phyloP scores from a whole-genome alignment of 352 stramenopile genomes.

The Plasmopara viticola region DNA sequence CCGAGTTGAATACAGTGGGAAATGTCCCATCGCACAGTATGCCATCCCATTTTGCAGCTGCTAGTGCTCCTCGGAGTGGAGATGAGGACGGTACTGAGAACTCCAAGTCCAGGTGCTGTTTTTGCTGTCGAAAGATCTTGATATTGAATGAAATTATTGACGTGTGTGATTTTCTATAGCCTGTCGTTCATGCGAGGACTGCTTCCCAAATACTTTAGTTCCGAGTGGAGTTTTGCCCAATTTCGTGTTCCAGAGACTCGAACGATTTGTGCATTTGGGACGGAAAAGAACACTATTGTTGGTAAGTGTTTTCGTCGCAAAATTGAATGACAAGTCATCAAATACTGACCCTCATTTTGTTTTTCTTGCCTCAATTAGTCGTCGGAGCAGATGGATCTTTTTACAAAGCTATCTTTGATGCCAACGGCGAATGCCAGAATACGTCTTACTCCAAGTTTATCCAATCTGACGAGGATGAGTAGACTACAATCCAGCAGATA shows the following conservation, averaged over 20 bases:
- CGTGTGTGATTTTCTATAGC: conserved; percentile 18
- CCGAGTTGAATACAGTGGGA: conserved; percentile 48
- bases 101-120: conserved; percentile 73
- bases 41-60: conserved; percentile 35
- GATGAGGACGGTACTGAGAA: conserved; percentile 84
- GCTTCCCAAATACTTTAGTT: conserved; percentile 91
- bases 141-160: neutral
- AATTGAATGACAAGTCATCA: neutral
- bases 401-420: conserved; percentile 86
- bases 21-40: conserved; percentile 37
- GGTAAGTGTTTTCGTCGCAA: conserved; percentile 32
- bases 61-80: conserved; percentile 38
- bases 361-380: conserved; percentile 36
- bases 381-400: conserved; percentile 83
- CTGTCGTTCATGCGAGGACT: conserved; percentile 88
- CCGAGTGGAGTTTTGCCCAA: conserved; percentile 92
- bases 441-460: conserved; percentile 89
- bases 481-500: conserved; percentile 17
- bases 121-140: neutral
- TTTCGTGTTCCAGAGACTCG: conserved; percentile 87
- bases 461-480: conserved; percentile 85
- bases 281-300: conserved; percentile 90
- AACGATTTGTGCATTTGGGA: conserved; percentile 90
- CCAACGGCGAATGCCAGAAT: conserved; percentile 84
- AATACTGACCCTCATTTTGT: neutral